Evolutionary conservation across 768 basidiomycete genomes (phyloP).

Genomic region (Naganishia antarctica): DNA sequence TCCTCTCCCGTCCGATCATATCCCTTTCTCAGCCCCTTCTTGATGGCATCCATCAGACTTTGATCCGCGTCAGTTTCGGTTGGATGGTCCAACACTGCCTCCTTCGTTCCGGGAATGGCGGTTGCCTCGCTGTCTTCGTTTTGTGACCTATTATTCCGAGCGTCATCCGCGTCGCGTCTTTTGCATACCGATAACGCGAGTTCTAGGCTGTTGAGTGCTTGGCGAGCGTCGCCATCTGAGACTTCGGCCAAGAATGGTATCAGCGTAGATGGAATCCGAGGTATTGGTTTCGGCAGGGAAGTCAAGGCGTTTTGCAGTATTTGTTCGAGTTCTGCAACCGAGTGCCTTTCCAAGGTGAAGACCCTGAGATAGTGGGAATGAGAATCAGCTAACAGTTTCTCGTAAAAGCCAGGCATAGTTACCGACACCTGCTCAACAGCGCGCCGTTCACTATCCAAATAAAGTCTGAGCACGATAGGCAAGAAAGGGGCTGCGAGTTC

Average conservation of each 20-base stretch:
- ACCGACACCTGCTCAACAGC: slow-evolving; percentile 72
- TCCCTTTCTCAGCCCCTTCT: slow-evolving; percentile 57
- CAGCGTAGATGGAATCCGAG: slow-evolving; percentile 44
- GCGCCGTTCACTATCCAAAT: slow-evolving; percentile 56
- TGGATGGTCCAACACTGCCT: slow-evolving; percentile 44
- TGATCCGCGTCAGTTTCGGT: slow-evolving; percentile 51
- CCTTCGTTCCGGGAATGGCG: not conserved
- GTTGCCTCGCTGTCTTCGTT: not conserved
- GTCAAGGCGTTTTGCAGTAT: slow-evolving; percentile 59
- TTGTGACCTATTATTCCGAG: not conserved
- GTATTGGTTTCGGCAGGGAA: slow-evolving; percentile 40
- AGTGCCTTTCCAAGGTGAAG: slow-evolving; percentile 65
- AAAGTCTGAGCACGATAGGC: not conserved
- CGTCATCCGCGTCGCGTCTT: slow-evolving; percentile 23
- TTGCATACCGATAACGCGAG: slow-evolving; percentile 55
- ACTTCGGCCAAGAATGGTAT: slow-evolving; percentile 47
- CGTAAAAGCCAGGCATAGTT: slow-evolving; percentile 3
- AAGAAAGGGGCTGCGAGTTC: too few relatives aligned
- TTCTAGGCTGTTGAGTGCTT: slow-evolving; percentile 71
- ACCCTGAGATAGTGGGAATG: slow-evolving; percentile 54
- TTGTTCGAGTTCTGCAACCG: slow-evolving; percentile 59
- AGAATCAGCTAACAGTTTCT: not conserved
- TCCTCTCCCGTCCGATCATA: slow-evolving; percentile 74
- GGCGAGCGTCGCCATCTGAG: slow-evolving; percentile 65
- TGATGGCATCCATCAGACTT: slow-evolving; percentile 55